Evolutionary conservation across 2,329 filamentous ascomycete species (phyloP), one percentile per base, ranked within the genome.

Genomic region (Raffaelea arxii): DNA sequence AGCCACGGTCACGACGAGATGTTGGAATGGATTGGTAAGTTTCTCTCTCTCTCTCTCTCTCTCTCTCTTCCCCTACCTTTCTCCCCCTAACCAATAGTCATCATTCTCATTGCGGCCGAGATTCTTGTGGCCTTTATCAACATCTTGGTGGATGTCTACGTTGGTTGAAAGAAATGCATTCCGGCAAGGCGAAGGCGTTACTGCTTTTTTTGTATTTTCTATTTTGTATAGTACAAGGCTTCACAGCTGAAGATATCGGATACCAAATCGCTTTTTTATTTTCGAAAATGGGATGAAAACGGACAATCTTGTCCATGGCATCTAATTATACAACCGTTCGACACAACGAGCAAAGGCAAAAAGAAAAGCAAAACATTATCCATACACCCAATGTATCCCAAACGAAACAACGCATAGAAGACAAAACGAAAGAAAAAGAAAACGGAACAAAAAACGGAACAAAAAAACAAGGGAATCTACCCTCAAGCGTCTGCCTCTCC

Each of bases 71-170:
- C 27, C 35, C 41, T 25, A 43, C 46, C 48, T 40, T 55, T 59
- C 46, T 55, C 48, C n/a, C 10, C 47, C 7, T 39, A 21, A 19
- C 10, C 3, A 6, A 12, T 11, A 89, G 90, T 98, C 38, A 97
- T 98, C 57, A 76, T 97, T 21, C 79, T 98, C 43, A 96, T 98
- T 59, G 91, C 90, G 7, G 90, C 90, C 12, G 92, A 98, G 62
- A 96, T 97, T 51, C 68, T 96, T 7, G 89, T 97, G 41, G 90
- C 90, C 2, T 85, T 80, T 18, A 84, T 97, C 57, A 97, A 97
- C 64, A 97, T 98, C 53, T 77, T 96, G 25, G 92, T 97, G 27
- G 92, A 97, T 64, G 62, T 97, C 54, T 94, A 94, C 59, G 89
- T 85, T 1, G 60, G 61, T n/a, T n/a, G n/a, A n/a, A n/a, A n/a